Conservation (phyloP, 2,329 filamentous ascomycete species). For the Didymella keratinophila region DNA sequence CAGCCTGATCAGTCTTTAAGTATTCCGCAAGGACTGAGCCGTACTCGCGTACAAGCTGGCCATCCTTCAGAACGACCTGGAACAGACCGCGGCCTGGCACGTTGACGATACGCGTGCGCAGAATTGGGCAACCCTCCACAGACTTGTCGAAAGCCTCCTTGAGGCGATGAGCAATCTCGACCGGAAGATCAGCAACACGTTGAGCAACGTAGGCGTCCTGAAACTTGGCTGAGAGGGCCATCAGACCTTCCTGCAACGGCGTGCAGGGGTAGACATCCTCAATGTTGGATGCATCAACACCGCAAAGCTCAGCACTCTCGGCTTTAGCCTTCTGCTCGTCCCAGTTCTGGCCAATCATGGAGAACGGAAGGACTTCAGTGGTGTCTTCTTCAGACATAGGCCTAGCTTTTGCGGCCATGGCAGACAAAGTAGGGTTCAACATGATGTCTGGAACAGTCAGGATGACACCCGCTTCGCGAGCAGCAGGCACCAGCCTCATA, state of each 20-base stretch:
- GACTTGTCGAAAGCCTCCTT: slow-evolving; percentile 50
- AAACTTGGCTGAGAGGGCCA: slow-evolving; percentile 51
- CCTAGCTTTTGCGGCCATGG: slow-evolving; percentile 55
- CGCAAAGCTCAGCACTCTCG: slow-evolving; percentile 51
- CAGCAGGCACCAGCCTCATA: slow-evolving; percentile 65
- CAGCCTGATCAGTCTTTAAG: slow-evolving; percentile 44
- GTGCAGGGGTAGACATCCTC: slow-evolving; percentile 55
- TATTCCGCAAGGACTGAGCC: slow-evolving; percentile 42
- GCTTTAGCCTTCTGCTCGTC: slow-evolving; percentile 41
- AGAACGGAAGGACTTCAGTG: slow-evolving; percentile 42
- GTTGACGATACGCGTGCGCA: slow-evolving; percentile 53
- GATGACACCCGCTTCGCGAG: slow-evolving; percentile 57
- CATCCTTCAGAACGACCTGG: slow-evolving; percentile 50
- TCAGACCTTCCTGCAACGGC: slow-evolving; percentile 52
- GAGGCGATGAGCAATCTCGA: slow-evolving; percentile 44
- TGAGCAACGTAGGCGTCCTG: slow-evolving; percentile 51
- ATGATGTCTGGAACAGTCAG: slow-evolving; percentile 67
- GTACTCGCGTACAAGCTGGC: slow-evolving; percentile 40
- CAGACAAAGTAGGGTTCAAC: slow-evolving; percentile 53
- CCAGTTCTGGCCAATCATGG: slow-evolving; percentile 41
- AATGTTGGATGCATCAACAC: slow-evolving; percentile 32
- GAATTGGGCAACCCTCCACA: slow-evolving; percentile 41
- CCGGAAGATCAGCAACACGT: slow-evolving; percentile 43
- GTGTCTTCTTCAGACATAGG: slow-evolving; percentile 28
- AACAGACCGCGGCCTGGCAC: slow-evolving; percentile 47